Percentiles rank a stretch among this genome's conserved stretches.
Evolutionary conservation across 306 rosid species (phyloP).

Genomic region (Fragaria ananassa): DNA sequence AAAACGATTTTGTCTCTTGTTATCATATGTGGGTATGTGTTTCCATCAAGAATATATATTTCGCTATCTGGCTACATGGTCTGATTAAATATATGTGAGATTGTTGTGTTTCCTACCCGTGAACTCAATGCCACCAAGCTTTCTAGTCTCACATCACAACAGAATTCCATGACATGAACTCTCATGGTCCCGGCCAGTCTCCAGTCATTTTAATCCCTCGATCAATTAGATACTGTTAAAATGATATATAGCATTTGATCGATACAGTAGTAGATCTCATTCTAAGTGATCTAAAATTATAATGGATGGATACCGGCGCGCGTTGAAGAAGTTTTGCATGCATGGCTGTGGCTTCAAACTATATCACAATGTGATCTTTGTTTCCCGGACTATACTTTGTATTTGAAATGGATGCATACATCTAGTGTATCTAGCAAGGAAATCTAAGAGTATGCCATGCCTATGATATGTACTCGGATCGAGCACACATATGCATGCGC

Average conservation of each 20-base stretch:
- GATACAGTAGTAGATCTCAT: background rate
- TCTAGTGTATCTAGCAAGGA: background rate
- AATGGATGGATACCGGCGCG: no score
- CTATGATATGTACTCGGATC: background rate
- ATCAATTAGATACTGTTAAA: background rate
- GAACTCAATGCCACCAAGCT: slow-evolving; percentile 23
- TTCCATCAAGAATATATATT: slow-evolving; percentile 18
- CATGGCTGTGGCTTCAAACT: background rate
- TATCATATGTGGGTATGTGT: background rate
- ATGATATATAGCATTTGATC: background rate
- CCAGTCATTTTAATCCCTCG: background rate
- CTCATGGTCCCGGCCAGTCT: background rate
- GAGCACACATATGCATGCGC: background rate
- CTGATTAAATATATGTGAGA: slow-evolving; percentile 1
- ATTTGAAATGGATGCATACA: background rate
- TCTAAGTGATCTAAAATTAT: background rate
- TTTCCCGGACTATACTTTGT: background rate
- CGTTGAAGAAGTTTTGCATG: background rate
- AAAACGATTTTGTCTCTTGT: background rate
- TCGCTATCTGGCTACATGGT: slow-evolving; percentile 8
- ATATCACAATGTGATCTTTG: background rate
- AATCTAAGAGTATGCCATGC: background rate
- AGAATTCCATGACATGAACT: background rate
- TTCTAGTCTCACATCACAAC: background rate
- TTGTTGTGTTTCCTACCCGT: slow-evolving; percentile 55